phyloP scores from a whole-genome alignment of 768 basidiomycete genomes.

The Trametes cingulata region DNA sequence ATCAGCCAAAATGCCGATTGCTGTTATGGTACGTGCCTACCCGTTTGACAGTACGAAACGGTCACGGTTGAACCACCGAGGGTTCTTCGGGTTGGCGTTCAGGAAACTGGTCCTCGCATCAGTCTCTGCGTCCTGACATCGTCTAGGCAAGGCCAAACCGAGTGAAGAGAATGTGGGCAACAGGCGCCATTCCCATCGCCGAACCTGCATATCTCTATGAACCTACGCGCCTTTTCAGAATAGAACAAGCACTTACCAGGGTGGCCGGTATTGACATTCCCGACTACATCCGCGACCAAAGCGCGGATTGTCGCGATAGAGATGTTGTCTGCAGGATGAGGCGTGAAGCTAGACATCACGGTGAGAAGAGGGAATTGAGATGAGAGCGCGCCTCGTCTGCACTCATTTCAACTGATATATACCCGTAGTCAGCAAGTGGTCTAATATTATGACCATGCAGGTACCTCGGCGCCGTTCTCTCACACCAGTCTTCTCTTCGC shows the following conservation, averaged over 20 bases:
- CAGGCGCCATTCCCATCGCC: slow-evolving; percentile 92
- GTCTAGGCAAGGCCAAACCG: slow-evolving; percentile 43
- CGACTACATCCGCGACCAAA: slow-evolving; percentile 75
- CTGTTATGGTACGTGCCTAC: slow-evolving; percentile 45
- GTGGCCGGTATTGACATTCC: slow-evolving; percentile 92
- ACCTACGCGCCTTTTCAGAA: background rate
- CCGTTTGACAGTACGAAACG: slow-evolving; percentile 97
- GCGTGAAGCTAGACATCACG: slow-evolving; percentile 42
- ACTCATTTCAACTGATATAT: slow-evolving; percentile 16
- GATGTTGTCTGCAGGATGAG: slow-evolving; percentile 48
- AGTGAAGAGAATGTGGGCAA: slow-evolving; percentile 77
- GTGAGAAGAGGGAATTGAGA: slow-evolving; percentile 22
- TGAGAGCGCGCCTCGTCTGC: slow-evolving; percentile 4
- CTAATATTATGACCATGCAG: too few species aligned
- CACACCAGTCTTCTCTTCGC: too few species aligned
- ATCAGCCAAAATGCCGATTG: slow-evolving; percentile 4
- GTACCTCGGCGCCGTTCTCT: too few species aligned
- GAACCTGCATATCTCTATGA: slow-evolving; percentile 54
- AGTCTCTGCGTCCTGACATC: slow-evolving; percentile 15
- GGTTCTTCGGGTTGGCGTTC: slow-evolving; percentile 84
- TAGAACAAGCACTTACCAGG: slow-evolving; percentile 54
- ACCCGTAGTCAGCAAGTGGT: background rate
- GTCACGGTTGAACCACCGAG: slow-evolving; percentile 95
- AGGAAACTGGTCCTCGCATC: slow-evolving; percentile 59
- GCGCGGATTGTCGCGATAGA: slow-evolving; percentile 75